Evolutionary conservation across 495 filamentous ascomycete genomes (phyloP).

Genomic region (Tuber indicum): DNA sequence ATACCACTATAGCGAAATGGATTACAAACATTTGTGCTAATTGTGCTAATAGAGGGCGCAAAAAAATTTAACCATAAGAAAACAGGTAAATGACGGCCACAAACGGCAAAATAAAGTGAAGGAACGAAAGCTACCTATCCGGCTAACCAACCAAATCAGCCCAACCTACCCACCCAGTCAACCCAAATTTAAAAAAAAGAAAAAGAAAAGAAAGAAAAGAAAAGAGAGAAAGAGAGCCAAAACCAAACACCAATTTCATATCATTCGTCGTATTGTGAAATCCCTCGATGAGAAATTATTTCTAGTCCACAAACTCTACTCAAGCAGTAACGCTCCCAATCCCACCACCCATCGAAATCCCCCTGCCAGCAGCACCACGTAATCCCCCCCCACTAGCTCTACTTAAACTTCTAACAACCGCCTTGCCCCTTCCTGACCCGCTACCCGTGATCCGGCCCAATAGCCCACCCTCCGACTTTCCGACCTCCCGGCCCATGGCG

Average conservation of each 20-base stretch:
- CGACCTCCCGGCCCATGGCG: conserved; percentile 76
- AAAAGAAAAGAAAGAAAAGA: background rate
- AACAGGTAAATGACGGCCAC: conserved; percentile 2
- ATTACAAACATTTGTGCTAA: background rate
- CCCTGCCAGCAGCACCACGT: background rate
- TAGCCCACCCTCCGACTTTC: conserved; percentile 42
- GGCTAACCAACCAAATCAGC: background rate
- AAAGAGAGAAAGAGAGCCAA: conserved; percentile 5
- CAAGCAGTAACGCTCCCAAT: background rate
- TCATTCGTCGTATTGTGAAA: conserved; percentile 3
- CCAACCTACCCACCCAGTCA: background rate
- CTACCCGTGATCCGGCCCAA: conserved; percentile 21
- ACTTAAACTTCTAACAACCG: conserved; percentile 20
- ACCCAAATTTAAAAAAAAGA: conserved; percentile 9
- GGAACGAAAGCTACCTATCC: background rate
- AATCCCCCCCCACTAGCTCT: conserved; percentile 28
- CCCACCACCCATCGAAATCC: background rate
- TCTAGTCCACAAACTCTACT: conserved; percentile 7
- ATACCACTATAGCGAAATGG: background rate
- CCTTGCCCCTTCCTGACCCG: conserved; percentile 18
- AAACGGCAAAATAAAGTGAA: conserved; percentile 7
- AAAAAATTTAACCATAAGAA: conserved; percentile 3
- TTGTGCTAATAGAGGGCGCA: background rate
- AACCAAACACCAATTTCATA: conserved; percentile 12
- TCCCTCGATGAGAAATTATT: background rate